A percentile compares a stretch with the other conserved stretches of the same genome.
These are phyloP conservation scores for Cenococcum geophilum DNA, from an alignment of 495 filamentous ascomycete species.

Conservation along the genomic window DNA sequence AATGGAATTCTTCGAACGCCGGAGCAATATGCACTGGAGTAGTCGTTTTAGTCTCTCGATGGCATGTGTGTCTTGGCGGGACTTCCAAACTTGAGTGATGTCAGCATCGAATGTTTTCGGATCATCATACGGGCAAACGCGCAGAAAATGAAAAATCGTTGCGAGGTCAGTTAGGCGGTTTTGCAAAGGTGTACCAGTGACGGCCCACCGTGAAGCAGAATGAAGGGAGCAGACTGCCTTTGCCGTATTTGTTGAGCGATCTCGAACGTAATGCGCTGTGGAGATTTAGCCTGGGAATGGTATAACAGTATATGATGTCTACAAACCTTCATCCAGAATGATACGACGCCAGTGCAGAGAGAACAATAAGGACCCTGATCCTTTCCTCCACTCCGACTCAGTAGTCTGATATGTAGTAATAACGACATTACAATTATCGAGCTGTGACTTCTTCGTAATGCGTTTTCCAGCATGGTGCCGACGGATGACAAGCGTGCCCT, in stretches of 20 bases:
- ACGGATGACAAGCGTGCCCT: neutral
- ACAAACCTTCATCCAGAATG: constrained; percentile 20
- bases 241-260: neutral
- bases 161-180: constrained; percentile 40
- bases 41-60: constrained; percentile 39
- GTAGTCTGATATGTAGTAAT: constrained; percentile 20
- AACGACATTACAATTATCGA: constrained; percentile 5
- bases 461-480: constrained; percentile 13
- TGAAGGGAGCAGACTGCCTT: constrained; percentile 7
- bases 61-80: constrained; percentile 32
- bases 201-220: constrained; percentile 15
- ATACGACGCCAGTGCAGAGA: constrained; percentile 15
- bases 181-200: constrained; percentile 44
- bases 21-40: constrained; percentile 33
- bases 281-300: neutral
- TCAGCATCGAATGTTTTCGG: constrained; percentile 35
- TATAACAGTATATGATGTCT: neutral
- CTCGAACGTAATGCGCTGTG: constrained; percentile 12
- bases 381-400: constrained; percentile 8
- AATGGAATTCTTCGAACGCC: constrained; percentile 38
- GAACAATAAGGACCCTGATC: neutral
- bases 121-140: constrained; percentile 40
- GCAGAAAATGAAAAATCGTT: constrained; percentile 41
- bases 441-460: neutral
- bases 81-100: constrained; percentile 38